A percentile compares a stretch with the other conserved stretches of the same genome.
Evolutionary conservation across 139 green algal genomes (phyloP).

Genomic region (Nannochloris sp.): DNA sequence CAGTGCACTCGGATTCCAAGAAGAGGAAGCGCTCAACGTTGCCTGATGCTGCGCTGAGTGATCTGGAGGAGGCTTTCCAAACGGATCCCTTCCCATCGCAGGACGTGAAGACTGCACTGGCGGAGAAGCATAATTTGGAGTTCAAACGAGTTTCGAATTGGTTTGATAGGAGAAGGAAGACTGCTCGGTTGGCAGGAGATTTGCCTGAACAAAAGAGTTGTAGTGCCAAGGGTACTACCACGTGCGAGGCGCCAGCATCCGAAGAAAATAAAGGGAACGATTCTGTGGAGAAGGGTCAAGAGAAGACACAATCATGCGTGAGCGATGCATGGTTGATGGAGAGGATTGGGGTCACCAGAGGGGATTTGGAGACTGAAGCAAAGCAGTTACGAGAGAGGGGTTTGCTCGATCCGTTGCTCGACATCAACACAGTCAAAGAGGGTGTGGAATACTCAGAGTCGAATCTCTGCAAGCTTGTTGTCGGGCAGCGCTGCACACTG

Average conservation of each 20-base stretch:
- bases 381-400: background rate
- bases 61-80: conserved; percentile 11
- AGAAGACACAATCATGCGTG: no score
- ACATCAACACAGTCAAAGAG: background rate
- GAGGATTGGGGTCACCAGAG: no score
- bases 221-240: background rate
- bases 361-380: background rate
- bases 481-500: conserved; percentile 28
- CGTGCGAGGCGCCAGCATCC: background rate
- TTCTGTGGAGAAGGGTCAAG: no score
- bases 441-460: background rate
- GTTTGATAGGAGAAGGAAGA: conserved; percentile 23
- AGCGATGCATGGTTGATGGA: no score
- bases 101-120: conserved; percentile 6
- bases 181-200: background rate
- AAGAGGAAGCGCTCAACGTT: background rate
- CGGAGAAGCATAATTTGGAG: conserved; percentile 5
- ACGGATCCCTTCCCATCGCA: conserved; percentile 7
- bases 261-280: background rate
- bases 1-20: background rate
- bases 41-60: background rate
- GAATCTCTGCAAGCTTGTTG: conserved; percentile 13
- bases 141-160: conserved; percentile 20
- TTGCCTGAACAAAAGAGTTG: background rate
- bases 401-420: background rate